These are phyloP conservation scores for Nakazawaea populi DNA, from an alignment of 805 yeast genomes.

Conservation along the genomic window DNA sequence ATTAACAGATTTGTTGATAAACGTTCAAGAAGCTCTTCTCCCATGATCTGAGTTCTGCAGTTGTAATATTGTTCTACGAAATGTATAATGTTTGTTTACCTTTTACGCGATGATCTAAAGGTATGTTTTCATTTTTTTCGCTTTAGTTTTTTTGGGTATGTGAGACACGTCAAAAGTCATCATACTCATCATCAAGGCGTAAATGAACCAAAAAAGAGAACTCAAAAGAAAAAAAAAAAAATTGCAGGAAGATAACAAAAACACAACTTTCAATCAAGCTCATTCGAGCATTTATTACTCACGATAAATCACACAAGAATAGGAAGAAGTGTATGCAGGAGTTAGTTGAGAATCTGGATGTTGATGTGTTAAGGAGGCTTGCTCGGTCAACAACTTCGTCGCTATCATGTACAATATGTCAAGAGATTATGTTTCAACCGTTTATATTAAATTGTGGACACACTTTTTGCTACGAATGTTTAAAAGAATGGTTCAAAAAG, in stretches of 20 bases:
- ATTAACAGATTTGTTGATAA: slow-evolving; percentile 7
- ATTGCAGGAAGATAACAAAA: no score
- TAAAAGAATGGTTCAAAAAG: slow-evolving; percentile 55
- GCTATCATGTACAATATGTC: slow-evolving; percentile 59
- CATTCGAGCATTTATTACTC: no score
- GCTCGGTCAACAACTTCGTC: slow-evolving; percentile 15
- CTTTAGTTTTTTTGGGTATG: no score
- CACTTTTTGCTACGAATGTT: slow-evolving; percentile 63
- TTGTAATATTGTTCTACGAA: background rate
- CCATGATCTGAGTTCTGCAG: background rate
- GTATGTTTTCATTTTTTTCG: background rate
- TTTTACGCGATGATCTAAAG: background rate
- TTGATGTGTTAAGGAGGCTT: background rate
- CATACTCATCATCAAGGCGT: no score
- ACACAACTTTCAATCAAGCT: no score
- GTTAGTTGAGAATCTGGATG: background rate
- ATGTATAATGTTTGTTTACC: background rate
- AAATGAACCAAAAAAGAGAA: no score
- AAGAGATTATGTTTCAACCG: slow-evolving; percentile 64
- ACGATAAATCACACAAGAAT: no score
- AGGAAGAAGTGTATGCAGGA: background rate
- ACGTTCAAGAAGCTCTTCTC: background rate
- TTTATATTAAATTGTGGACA: slow-evolving; percentile 66
- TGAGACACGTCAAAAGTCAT: no score
- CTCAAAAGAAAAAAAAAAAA: no score